Conservation (phyloP, 2,329 filamentous ascomycete species). For the Hirsutella rhossiliensis region DNA sequence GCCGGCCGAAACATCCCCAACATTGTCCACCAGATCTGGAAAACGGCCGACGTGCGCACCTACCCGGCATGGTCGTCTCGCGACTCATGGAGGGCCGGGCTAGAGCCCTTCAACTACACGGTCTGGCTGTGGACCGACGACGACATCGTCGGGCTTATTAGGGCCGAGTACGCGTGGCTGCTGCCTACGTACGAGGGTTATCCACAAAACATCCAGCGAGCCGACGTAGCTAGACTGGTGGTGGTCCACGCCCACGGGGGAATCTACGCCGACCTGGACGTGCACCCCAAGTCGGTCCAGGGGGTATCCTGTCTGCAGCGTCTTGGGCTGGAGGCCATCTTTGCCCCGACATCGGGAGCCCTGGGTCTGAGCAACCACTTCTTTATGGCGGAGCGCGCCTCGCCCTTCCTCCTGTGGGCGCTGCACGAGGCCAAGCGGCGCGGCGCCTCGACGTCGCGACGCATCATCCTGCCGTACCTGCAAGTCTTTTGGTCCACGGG, state of each 20-base stretch:
- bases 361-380: slow-evolving; percentile 12
- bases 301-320: slow-evolving; percentile 7
- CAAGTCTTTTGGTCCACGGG: slow-evolving; percentile 14
- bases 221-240: slow-evolving; percentile 10
- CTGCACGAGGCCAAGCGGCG: slow-evolving; percentile 11
- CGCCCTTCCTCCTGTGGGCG: slow-evolving; percentile 9
- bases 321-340: slow-evolving; percentile 6
- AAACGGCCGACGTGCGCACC: slow-evolving; percentile 6
- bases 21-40: slow-evolving; percentile 12
- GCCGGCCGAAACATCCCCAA: slow-evolving; percentile 3
- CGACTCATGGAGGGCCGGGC: slow-evolving; percentile 6
- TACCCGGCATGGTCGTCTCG: slow-evolving; percentile 7
- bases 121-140: slow-evolving; percentile 13
- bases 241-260: slow-evolving; percentile 11
- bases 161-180: slow-evolving; percentile 9
- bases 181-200: slow-evolving; percentile 10
- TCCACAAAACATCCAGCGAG: slow-evolving; percentile 11
- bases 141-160: slow-evolving; percentile 7
- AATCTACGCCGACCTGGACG: slow-evolving; percentile 13
- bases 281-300: slow-evolving; percentile 6
- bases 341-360: slow-evolving; percentile 6
- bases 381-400: slow-evolving; percentile 10
- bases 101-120: slow-evolving; percentile 9
- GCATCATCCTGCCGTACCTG: slow-evolving; percentile 11
- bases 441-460: slow-evolving; percentile 3